Percentiles rank a stretch among this genome's conserved stretches.
Conservation (phyloP, 2,329 filamentous ascomycete species). For the Hypoxylon sp. region DNA sequence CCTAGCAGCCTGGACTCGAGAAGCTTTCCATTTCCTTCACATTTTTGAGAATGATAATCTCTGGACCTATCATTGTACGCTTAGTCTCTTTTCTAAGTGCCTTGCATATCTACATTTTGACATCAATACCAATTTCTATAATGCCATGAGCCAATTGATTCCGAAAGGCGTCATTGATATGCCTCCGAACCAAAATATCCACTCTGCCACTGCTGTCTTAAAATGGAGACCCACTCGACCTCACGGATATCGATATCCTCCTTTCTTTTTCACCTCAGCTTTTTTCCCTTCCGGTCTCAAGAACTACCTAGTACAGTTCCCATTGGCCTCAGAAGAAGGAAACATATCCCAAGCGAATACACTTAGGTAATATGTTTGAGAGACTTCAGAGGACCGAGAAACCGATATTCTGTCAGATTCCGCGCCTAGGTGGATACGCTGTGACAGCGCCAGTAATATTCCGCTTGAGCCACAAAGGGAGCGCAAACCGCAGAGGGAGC, state of each 20-base stretch:
- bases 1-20: constrained; percentile 3
- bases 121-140: background rate
- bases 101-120: background rate
- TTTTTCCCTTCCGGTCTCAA: constrained; percentile 23
- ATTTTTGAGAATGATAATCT: background rate
- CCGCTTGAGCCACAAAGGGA: constrained; percentile 23
- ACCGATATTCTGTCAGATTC: constrained; percentile 22
- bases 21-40: constrained; percentile 4
- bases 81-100: background rate
- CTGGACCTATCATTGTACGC: background rate
- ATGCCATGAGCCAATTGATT: background rate
- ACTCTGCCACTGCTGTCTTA: constrained; percentile 25
- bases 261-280: constrained; percentile 32
- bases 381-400: constrained; percentile 4
- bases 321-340: constrained; percentile 13
- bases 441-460: constrained; percentile 26
- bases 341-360: constrained; percentile 5
- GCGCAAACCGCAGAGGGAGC: constrained; percentile 27
- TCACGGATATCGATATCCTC: constrained; percentile 18
- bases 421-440: constrained; percentile 35
- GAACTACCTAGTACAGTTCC: constrained; percentile 1
- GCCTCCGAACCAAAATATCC: constrained; percentile 21
- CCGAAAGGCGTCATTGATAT: background rate
- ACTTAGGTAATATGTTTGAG: background rate
- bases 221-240: constrained; percentile 19